Evolutionary conservation across 75 land plant species (phyloP), one percentile per base, ranked within the genome.

Genomic region (Gnetum montanum): DNA sequence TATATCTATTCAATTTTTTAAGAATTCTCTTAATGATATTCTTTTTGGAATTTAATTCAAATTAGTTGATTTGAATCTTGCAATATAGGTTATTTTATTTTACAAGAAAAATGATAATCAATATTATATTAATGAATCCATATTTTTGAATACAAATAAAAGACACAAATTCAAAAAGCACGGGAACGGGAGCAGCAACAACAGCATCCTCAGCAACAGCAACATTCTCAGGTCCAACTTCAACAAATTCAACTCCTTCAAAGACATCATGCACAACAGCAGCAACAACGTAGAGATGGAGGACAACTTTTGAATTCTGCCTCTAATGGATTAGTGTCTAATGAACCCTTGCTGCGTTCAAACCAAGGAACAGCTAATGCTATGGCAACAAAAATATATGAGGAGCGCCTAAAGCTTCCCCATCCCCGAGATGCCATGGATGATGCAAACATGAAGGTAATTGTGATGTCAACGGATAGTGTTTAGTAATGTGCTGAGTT

Each of bases 351-450:
- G 6, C 49, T 78, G 43, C 69, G 76, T 13, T 84, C 77, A 60
- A 77, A 25, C 49, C 67, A 75, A 36, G 69, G 69, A 8, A 69
- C 75, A 60, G 94, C 94, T 53, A 91, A 78, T 77, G 82, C 82
- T 8, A 61, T 86, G 78, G 88, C 95, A 19, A 71, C 86, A 60
- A 92, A 92, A 43, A 73, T 92, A 50, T 92, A 92, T 57, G 97
- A 92, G 59, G 97, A 92, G 24, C 73, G 74, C 4, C 55, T 87
- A n/a, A 91, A 88, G 69, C 57, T 81, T 45, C 94, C 95, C 4
- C 77, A 67, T 64, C 88, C 83, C 49, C 68, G 90, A 57, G 97
- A 91, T 68, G 31, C 81, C 24, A 34, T 81, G 43, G 97, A 84
- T 54, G 95, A 92, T 62, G 69, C 70, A 47, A 63, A 84, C 12